Evolutionary conservation across 768 basidiomycete species (phyloP).

Genomic region (Chalciporus pseudorubinellus): DNA sequence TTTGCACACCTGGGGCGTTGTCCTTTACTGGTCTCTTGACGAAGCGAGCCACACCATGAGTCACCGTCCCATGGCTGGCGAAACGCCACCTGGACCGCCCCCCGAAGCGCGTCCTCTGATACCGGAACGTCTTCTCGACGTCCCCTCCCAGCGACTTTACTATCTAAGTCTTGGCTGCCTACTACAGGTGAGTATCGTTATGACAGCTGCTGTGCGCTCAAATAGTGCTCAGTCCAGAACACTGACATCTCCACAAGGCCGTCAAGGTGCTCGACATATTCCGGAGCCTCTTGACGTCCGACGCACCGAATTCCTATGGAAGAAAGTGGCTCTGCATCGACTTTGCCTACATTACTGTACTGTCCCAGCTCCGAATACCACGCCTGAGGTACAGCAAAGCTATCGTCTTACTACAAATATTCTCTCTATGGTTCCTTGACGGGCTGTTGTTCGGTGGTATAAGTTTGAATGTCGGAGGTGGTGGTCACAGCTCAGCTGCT

Average conservation of each 20-base stretch:
- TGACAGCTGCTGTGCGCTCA: neutral
- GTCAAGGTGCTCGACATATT: conserved; percentile 74
- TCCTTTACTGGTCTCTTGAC: no score
- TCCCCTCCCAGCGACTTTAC: conserved; percentile 79
- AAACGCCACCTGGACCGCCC: conserved; percentile 5
- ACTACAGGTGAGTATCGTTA: conserved; percentile 55
- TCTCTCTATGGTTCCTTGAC: conserved; percentile 59
- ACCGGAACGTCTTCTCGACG: conserved; percentile 69
- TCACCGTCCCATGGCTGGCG: conserved; percentile 5
- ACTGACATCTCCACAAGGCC: conserved; percentile 44
- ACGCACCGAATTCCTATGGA: conserved; percentile 42
- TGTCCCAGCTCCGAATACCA: conserved; percentile 70
- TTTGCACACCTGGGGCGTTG: neutral
- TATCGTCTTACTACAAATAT: conserved; percentile 60
- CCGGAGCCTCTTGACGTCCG: conserved; percentile 47
- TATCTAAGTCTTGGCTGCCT: conserved; percentile 71
- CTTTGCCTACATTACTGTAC: conserved; percentile 53
- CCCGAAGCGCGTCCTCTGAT: conserved; percentile 49
- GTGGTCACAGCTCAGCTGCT: conserved; percentile 4
- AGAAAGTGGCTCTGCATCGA: conserved; percentile 75
- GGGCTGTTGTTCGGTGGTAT: conserved; percentile 73
- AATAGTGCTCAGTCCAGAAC: neutral
- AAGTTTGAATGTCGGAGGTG: conserved; percentile 48
- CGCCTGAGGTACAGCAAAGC: conserved; percentile 66
- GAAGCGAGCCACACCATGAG: neutral